Evolutionary conservation across 1,284 basidiomycete genomes (phyloP), one percentile per base, ranked within the genome.

Genomic region (Papiliotrema terrestris): DNA sequence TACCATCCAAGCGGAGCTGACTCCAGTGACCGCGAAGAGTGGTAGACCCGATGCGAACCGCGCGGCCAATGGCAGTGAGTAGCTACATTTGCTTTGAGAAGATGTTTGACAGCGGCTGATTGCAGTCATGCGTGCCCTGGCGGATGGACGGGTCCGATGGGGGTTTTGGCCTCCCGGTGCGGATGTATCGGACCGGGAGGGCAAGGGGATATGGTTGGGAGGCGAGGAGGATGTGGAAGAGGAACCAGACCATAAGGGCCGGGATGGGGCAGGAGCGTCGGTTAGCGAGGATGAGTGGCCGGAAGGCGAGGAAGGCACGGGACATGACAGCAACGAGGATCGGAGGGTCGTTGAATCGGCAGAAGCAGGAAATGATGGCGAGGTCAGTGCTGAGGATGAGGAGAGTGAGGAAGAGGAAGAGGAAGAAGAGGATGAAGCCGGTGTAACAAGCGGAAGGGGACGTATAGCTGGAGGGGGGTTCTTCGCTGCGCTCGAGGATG

Each of bases 1-100:
- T n/a, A n/a, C n/a, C n/a, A n/a, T n/a, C n/a, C 49, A 59, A 62
- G 35, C 13, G 1, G 29, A n/a, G 25, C 43, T 39, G 32, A 47
- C 51, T 1, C 5, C 46, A 75, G 78, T 92, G 38, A 96, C 92
- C 43, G 92, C 93, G 11, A 89, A 91, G 73, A 87, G 89, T 17
- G 91, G 90, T 6, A 75, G 93, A 55, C 87, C 90, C 8, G 93
- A 96, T 77, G 79, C 88, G 19, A 87, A 91, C 69, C 82, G 93
- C 45, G 90, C 91, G 1, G 93, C 91, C 19, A 93, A 95, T 69
- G 83, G 85, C 22, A 87, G 89, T 91, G 69, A 73, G 88, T 85
- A 11, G n/a, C 60, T 58, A 69, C 26, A 64, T 72, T 20, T 54
- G 68, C 46, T 62, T 58, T 3, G 62, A 73, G 67, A 64, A 61